Percentiles rank a stretch among this genome's conserved stretches.
phyloP scores from a whole-genome alignment of 148 eudicot species.

The Spergularia marina region DNA sequence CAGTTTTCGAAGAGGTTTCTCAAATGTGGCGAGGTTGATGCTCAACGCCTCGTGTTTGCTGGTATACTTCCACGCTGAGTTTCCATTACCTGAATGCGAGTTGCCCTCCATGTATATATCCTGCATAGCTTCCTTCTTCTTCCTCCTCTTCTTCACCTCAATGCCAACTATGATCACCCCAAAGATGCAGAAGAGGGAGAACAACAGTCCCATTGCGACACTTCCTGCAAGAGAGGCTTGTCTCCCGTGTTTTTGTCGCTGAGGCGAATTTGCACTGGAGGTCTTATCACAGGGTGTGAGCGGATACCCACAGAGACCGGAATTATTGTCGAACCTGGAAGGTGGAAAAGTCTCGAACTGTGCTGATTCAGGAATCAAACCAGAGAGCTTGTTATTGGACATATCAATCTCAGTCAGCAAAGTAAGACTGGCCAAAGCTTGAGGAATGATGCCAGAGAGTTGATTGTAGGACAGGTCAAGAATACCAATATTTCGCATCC shows the following conservation, averaged over 20 bases:
- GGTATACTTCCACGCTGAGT: constrained; percentile 60
- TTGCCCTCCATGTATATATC: constrained; percentile 59
- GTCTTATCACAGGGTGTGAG: constrained; percentile 41
- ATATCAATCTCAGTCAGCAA: constrained; percentile 56
- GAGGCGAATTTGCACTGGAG: constrained; percentile 22
- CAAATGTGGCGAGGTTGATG: constrained; percentile 76
- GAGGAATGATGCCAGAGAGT: constrained; percentile 67
- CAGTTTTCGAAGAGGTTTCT: constrained; percentile 72
- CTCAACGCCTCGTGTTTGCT: constrained; percentile 71
- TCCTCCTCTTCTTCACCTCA: constrained; percentile 65
- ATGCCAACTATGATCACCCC: constrained; percentile 53
- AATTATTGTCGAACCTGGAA: constrained; percentile 54
- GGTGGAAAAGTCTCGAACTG: constrained; percentile 70
- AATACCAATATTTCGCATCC: constrained; percentile 54
- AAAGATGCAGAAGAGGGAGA: constrained; percentile 72
- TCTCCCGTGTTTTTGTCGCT: constrained; percentile 38
- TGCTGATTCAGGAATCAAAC: constrained; percentile 65
- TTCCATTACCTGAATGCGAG: constrained; percentile 50
- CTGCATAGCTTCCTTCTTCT: constrained; percentile 48
- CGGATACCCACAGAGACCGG: constrained; percentile 87
- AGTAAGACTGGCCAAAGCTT: constrained; percentile 45
- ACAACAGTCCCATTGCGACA: constrained; percentile 71
- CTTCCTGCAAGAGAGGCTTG: constrained; percentile 72
- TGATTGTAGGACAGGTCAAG: constrained; percentile 66
- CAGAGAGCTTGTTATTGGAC: constrained; percentile 62